Evolutionary conservation across 164 flowering plant species (phyloP).

Genomic region (Vitis rupestris): DNA sequence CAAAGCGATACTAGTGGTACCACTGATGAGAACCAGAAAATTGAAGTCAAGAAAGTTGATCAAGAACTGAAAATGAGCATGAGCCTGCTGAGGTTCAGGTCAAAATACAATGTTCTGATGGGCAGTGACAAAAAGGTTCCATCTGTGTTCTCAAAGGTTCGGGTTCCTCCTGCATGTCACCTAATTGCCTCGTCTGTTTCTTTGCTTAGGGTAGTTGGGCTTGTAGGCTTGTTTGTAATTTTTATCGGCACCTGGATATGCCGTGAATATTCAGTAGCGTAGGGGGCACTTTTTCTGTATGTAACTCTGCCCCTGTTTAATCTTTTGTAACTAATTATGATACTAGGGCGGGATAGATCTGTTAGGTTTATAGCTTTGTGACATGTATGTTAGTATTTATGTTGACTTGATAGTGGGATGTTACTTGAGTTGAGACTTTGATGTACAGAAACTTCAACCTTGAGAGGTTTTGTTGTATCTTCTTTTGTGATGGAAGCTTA

Average conservation of each 20-base stretch:
- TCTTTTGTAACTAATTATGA: neutral
- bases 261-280: slow-evolving; percentile 1
- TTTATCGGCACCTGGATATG: slow-evolving; percentile 27
- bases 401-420: too few relatives aligned
- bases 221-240: slow-evolving; percentile 20
- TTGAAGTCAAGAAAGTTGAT: neutral
- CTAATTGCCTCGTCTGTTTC: slow-evolving; percentile 4
- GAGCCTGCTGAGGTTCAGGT: slow-evolving; percentile 6
- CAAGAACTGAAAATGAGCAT: neutral
- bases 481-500: neutral
- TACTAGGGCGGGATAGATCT: too few relatives aligned
- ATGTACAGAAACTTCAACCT: too few relatives aligned
- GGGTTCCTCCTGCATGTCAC: neutral
- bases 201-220: slow-evolving; percentile 19
- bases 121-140: neutral
- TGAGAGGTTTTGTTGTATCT: neutral
- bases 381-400: too few relatives aligned
- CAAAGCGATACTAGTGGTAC: neutral
- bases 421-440: too few relatives aligned
- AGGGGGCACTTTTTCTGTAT: neutral
- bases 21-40: slow-evolving; percentile 10
- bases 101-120: neutral
- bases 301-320: neutral
- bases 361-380: too few relatives aligned
- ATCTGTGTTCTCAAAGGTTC: slow-evolving; percentile 4